phyloP scores from a whole-genome alignment of 192 early-diverging fungal species.

The Backusella mclennaniae region DNA sequence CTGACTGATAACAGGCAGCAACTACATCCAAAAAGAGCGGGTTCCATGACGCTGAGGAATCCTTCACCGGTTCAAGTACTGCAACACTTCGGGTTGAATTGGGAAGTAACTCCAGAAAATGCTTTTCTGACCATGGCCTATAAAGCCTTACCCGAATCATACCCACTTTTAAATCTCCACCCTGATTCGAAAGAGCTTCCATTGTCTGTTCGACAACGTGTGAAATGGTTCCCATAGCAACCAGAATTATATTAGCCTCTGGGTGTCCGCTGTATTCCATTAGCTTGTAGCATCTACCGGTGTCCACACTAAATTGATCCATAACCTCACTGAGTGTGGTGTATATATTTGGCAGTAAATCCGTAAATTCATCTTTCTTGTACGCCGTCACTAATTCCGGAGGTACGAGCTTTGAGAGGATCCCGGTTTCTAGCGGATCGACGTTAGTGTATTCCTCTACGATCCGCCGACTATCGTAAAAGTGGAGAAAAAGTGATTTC shows the following conservation, averaged over 20 bases:
- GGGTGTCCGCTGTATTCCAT: constrained; percentile 65
- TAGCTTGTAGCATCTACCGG: constrained; percentile 56
- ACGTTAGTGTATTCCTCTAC: background rate
- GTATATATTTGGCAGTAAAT: constrained; percentile 12
- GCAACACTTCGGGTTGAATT: constrained; percentile 55
- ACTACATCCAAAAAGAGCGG: constrained; percentile 85
- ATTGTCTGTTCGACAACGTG: constrained; percentile 45
- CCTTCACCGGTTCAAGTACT: constrained; percentile 61
- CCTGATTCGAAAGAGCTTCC: constrained; percentile 1
- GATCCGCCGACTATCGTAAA: background rate
- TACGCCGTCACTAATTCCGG: constrained; percentile 8
- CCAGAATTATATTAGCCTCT: constrained; percentile 68
- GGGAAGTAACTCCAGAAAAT: constrained; percentile 60
- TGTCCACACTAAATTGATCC: constrained; percentile 43
- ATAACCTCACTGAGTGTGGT: constrained; percentile 49
- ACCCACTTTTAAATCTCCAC: constrained; percentile 50
- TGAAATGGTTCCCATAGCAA: constrained; percentile 66
- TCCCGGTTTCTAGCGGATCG: background rate
- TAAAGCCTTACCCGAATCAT: constrained; percentile 71
- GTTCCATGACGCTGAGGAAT: constrained; percentile 63
- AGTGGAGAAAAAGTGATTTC: background rate
- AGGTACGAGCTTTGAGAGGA: background rate
- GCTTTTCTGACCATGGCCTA: constrained; percentile 68
- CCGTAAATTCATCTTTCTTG: background rate
- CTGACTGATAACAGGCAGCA: constrained; percentile 56